Conservation (phyloP, 441 rosid species). For the Theobroma grandiflorum region DNA sequence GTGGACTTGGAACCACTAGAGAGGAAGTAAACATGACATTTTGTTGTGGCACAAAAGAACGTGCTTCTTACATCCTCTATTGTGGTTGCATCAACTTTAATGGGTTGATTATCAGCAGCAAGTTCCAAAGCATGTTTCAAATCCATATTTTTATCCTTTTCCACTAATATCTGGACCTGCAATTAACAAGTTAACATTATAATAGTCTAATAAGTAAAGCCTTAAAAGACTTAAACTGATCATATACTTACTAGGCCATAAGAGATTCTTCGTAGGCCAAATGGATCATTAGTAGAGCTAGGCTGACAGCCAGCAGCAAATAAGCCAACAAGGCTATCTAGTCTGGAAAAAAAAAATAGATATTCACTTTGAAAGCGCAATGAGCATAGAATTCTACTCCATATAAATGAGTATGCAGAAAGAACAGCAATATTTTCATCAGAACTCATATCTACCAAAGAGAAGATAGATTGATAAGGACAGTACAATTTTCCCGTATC, state of each 20-base stretch:
- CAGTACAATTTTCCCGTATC: background rate
- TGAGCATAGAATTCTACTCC: background rate
- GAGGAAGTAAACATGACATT: slow-evolving; percentile 10
- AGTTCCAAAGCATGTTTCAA: slow-evolving; percentile 65
- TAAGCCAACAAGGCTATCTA: slow-evolving; percentile 95
- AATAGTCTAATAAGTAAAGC: slow-evolving; percentile 11
- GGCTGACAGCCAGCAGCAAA: slow-evolving; percentile 99
- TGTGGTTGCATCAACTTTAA: slow-evolving; percentile 59
- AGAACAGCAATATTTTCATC: background rate
- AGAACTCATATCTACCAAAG: background rate
- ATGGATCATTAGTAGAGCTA: slow-evolving; percentile 92
- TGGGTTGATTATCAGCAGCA: slow-evolving; percentile 86
- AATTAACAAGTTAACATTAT: slow-evolving; percentile 31
- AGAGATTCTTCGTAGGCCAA: slow-evolving; percentile 94
- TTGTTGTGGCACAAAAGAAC: slow-evolving; percentile 4
- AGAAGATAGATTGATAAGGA: background rate
- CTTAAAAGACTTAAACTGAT: slow-evolving; percentile 23
- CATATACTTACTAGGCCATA: slow-evolving; percentile 85
- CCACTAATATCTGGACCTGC: slow-evolving; percentile 94
- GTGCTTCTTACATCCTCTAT: slow-evolving; percentile 78
- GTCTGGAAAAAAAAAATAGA: slow-evolving; percentile 50
- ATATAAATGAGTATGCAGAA: slow-evolving; percentile 5
- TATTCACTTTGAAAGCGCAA: slow-evolving; percentile 13
- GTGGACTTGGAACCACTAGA: slow-evolving; percentile 11
- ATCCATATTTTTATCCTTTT: slow-evolving; percentile 72